These are phyloP conservation scores for Meripilus lineatus DNA, from an alignment of 1,284 basidiomycete species.

Conservation along the genomic window DNA sequence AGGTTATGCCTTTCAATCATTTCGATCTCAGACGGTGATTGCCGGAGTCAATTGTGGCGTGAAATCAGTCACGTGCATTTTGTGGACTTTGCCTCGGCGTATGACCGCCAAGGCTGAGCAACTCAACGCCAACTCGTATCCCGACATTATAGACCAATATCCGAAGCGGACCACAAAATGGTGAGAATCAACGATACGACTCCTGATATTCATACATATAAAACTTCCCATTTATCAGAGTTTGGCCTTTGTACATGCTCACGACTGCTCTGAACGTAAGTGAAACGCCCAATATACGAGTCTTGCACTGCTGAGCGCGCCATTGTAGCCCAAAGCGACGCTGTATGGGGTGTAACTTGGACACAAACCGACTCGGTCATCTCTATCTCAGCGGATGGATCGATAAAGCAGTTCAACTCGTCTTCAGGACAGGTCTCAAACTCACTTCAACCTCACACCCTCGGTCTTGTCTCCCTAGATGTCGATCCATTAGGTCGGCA, in stretches of 20 bases:
- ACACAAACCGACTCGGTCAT: slow-evolving; percentile 57
- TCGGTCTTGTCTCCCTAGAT: slow-evolving; percentile 71
- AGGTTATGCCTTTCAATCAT: too few relatives aligned
- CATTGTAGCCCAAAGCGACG: slow-evolving; percentile 76
- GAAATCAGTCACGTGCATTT: neutral
- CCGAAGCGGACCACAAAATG: neutral
- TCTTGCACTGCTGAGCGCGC: slow-evolving; percentile 11
- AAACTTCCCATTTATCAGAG: slow-evolving; percentile 40
- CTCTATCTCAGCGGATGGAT: slow-evolving; percentile 72
- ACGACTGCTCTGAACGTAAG: slow-evolving; percentile 72
- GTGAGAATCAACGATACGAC: neutral
- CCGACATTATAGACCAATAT: neutral
- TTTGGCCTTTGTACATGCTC: slow-evolving; percentile 64
- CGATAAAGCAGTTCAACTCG: slow-evolving; percentile 65
- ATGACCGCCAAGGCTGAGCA: neutral
- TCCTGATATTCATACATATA: neutral
- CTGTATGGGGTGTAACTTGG: slow-evolving; percentile 80
- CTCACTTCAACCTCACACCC: slow-evolving; percentile 62
- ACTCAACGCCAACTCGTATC: neutral
- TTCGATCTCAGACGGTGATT: too few relatives aligned
- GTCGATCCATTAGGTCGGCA: slow-evolving; percentile 55
- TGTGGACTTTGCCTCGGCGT: neutral
- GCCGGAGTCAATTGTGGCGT: neutral
- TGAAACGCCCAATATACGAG: slow-evolving; percentile 6
- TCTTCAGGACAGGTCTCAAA: slow-evolving; percentile 60